These are phyloP conservation scores for Yamadazyma friedrichii DNA, from an alignment of 1,139 yeast genomes.

Conservation along the genomic window DNA sequence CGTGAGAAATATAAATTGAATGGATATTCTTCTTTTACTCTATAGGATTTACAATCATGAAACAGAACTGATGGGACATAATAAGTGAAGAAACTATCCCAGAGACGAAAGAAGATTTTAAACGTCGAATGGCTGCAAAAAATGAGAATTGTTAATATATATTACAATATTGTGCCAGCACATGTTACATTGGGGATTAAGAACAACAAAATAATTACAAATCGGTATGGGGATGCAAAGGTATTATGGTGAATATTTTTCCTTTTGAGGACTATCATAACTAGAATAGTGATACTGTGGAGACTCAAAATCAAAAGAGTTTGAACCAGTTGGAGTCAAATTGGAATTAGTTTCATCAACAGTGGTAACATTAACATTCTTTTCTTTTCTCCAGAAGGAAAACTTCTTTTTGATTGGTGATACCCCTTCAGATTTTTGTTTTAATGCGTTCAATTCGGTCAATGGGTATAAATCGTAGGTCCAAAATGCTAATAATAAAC, in stretches of 20 bases:
- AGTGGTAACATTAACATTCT: constrained; percentile 9
- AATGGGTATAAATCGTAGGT: constrained; percentile 36
- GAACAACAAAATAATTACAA: too few relatives aligned
- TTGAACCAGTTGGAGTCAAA: constrained; percentile 14
- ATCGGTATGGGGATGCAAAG: too few relatives aligned
- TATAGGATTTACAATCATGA: too few relatives aligned
- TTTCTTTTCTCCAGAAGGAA: constrained; percentile 14
- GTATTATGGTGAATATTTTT: too few relatives aligned
- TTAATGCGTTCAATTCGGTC: constrained; percentile 23
- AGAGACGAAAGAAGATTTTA: too few relatives aligned
- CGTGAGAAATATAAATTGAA: too few relatives aligned
- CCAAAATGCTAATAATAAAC: constrained; percentile 35
- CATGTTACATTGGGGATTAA: too few relatives aligned
- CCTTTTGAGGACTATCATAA: constrained; percentile 7
- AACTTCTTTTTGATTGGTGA: constrained; percentile 8
- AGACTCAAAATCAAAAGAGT: constrained; percentile 13
- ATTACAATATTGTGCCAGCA: too few relatives aligned
- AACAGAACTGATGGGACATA: too few relatives aligned
- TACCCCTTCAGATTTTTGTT: constrained; percentile 9
- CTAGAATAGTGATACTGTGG: constrained; percentile 16
- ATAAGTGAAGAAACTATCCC: too few relatives aligned
- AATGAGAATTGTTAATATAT: neutral
- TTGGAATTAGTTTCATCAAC: constrained; percentile 12
- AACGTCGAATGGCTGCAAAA: constrained; percentile 1
- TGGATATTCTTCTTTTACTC: too few relatives aligned